Conservation (phyloP, 352 stramenopile genomes). For the Pythium rishiriense region DNA sequence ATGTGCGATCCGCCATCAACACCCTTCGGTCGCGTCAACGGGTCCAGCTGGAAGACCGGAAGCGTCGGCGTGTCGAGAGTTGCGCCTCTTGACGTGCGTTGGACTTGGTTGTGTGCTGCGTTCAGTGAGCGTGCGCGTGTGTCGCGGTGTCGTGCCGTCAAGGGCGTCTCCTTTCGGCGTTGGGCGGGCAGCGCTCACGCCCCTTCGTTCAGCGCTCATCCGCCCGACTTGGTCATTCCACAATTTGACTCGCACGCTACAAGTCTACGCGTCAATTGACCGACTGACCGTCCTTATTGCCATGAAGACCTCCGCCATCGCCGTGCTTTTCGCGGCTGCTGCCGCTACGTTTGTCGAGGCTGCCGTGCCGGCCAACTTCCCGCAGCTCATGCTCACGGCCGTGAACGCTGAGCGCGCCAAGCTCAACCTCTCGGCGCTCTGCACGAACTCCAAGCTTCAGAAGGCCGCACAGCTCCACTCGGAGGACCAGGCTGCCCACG, state of each 20-base stretch:
- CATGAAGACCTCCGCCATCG: conserved; percentile 12
- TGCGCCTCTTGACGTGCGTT: neutral
- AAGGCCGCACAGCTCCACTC: conserved; percentile 33
- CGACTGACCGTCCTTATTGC: neutral
- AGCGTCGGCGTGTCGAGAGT: neutral
- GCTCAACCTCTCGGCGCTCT: conserved; percentile 31
- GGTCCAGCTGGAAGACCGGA: neutral
- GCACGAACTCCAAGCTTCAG: conserved; percentile 42
- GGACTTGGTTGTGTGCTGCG: neutral
- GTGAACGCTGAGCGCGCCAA: conserved; percentile 53
- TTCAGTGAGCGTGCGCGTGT: neutral
- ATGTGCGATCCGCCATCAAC: neutral
- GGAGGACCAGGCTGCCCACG: conserved; percentile 47
- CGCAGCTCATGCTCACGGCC: conserved; percentile 39
- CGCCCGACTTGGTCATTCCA: neutral
- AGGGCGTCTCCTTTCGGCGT: neutral
- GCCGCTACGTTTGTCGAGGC: conserved; percentile 6
- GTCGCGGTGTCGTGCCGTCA: neutral
- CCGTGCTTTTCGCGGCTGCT: conserved; percentile 2
- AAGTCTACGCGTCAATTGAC: neutral
- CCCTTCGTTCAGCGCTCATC: neutral
- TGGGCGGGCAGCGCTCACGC: too few relatives aligned
- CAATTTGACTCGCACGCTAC: neutral
- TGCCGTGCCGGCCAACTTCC: conserved; percentile 21
- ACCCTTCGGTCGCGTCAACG: neutral